A percentile compares a stretch with the other conserved stretches of the same genome.
phyloP scores from a whole-genome alignment of 176 grass and related monocot genomes.

The Stipa capillata region DNA sequence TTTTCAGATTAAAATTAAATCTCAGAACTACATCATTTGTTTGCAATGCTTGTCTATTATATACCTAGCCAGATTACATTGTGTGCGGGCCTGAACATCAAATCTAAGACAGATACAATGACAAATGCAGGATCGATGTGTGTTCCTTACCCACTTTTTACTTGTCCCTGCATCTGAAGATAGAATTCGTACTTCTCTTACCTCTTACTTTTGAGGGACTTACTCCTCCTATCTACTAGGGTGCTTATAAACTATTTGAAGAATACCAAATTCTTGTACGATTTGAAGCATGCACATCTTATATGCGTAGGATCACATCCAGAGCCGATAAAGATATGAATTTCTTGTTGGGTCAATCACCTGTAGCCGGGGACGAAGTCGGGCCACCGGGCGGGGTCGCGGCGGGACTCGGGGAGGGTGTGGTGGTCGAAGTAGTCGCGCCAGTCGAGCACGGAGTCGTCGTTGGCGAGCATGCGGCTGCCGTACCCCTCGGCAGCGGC shows the following conservation, averaged over 20 bases:
- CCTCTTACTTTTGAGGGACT: too few relatives aligned
- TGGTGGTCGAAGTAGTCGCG: constrained; percentile 96
- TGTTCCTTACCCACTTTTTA: not conserved
- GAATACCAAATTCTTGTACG: not conserved
- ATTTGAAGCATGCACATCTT: not conserved
- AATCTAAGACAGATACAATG: constrained; percentile 7
- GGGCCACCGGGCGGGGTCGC: constrained; percentile 68
- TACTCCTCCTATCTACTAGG: too few relatives aligned
- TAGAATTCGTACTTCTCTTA: not conserved
- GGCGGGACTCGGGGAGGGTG: constrained; percentile 65
- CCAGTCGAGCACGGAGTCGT: constrained; percentile 80
- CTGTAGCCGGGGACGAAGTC: constrained; percentile 78
- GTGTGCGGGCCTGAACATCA: not conserved
- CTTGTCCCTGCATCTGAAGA: not conserved
- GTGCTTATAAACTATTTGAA: not conserved
- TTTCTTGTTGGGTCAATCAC: constrained; percentile 16
- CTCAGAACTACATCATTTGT: not conserved
- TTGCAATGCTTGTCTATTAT: not conserved
- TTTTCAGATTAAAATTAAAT: not conserved
- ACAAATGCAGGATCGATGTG: not conserved
- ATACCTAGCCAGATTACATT: too few relatives aligned
- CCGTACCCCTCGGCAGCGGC: constrained; percentile 63
- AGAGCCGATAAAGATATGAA: not conserved
- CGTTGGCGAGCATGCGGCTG: constrained; percentile 75
- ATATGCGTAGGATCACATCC: not conserved